A percentile compares a stretch with the other conserved stretches of the same genome.
Conservation (phyloP, 805 yeast species). For the Candida arabinofermentans region DNA sequence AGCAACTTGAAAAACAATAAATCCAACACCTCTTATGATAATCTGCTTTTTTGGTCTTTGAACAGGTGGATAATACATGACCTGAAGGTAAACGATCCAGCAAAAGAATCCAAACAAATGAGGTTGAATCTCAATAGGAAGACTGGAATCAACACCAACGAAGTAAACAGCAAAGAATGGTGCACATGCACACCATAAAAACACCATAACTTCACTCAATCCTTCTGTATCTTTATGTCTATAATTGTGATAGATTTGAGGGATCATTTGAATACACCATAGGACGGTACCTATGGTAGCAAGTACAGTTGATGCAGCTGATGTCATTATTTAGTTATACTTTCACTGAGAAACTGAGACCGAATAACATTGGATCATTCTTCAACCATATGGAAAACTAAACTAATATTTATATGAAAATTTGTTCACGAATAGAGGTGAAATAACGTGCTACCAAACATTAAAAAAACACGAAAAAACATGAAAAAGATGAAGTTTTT, state of each 20-base stretch:
- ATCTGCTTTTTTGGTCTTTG: conserved; percentile 30
- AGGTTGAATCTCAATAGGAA: conserved; percentile 52
- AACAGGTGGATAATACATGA: conserved; percentile 51
- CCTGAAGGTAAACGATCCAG: conserved; percentile 43
- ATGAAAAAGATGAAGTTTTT: too few species aligned
- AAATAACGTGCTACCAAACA: too few species aligned
- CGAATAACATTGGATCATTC: too few species aligned
- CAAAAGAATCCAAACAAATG: conserved; percentile 51
- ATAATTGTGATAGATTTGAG: conserved; percentile 68
- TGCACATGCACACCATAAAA: conserved; percentile 70
- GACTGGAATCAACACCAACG: conserved; percentile 42
- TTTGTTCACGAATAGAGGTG: too few species aligned
- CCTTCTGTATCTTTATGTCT: conserved; percentile 78
- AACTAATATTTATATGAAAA: too few species aligned
- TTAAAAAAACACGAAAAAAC: too few species aligned
- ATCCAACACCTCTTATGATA: conserved; percentile 28
- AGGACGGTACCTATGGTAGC: conserved; percentile 87
- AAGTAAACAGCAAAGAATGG: conserved; percentile 52
- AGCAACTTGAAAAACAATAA: conserved; percentile 35
- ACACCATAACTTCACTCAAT: conserved; percentile 82
- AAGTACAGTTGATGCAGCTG: conserved; percentile 59
- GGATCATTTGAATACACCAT: conserved; percentile 90
- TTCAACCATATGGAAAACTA: too few species aligned
- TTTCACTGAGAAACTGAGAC: too few species aligned
- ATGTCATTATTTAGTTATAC: too few species aligned